These are phyloP conservation scores for Stachybotrys elegans DNA, from an alignment of 2,329 filamentous ascomycete genomes.

Conservation along the genomic window DNA sequence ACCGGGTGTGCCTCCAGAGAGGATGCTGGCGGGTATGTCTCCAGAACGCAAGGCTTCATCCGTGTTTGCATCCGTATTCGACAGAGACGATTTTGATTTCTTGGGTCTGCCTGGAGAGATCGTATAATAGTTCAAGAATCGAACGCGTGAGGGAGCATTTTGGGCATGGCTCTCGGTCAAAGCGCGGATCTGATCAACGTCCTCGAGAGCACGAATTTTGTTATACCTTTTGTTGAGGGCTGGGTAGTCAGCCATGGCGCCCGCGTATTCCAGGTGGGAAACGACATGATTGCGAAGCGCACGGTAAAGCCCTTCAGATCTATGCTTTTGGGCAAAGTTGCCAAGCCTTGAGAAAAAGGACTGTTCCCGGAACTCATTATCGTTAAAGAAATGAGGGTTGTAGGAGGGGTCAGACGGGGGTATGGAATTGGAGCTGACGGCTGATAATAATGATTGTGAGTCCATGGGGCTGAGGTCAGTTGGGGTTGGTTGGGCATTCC, in stretches of 20 bases:
- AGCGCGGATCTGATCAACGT: slow-evolving; percentile 51
- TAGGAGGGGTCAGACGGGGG: slow-evolving; percentile 55
- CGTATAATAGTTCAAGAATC: slow-evolving; percentile 89
- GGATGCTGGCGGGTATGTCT: slow-evolving; percentile 1
- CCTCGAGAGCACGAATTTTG: slow-evolving; percentile 65
- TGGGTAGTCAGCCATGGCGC: slow-evolving; percentile 71
- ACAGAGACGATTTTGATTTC: slow-evolving; percentile 13
- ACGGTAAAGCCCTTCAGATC: slow-evolving; percentile 58
- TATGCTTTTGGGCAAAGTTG: slow-evolving; percentile 80
- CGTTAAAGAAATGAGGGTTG: slow-evolving; percentile 72
- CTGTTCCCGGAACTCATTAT: slow-evolving; percentile 63
- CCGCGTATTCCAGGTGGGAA: slow-evolving; percentile 79
- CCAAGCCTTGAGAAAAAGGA: slow-evolving; percentile 63
- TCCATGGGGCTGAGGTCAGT: slow-evolving; percentile 6
- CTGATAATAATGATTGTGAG: slow-evolving; percentile 12
- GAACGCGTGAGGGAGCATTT: slow-evolving; percentile 46
- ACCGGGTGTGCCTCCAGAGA: too few species aligned
- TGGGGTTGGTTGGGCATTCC: slow-evolving; percentile 2
- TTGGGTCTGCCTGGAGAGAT: slow-evolving; percentile 72
- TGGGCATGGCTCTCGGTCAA: slow-evolving; percentile 11
- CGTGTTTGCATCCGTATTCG: slow-evolving; percentile 2
- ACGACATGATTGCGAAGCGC: slow-evolving; percentile 70
- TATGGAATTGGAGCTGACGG: slow-evolving; percentile 9
- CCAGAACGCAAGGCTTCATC: slow-evolving; percentile 4
- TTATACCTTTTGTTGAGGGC: slow-evolving; percentile 67